Percentiles rank a stretch among this genome's conserved stretches.
Conservation (phyloP, 495 filamentous ascomycete genomes). For the Glutinoglossum americanum region DNA sequence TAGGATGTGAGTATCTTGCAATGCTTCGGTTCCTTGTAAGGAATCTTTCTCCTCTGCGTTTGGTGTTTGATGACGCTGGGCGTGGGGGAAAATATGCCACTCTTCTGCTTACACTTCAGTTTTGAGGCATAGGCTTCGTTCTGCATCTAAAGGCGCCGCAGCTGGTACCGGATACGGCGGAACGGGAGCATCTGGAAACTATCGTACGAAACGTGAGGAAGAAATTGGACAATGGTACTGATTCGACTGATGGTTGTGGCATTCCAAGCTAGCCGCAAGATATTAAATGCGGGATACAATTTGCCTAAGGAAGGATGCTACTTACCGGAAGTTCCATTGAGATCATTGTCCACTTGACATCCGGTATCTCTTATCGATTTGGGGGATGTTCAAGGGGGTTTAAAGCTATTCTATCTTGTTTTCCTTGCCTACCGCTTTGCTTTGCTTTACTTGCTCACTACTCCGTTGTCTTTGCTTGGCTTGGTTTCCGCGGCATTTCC, state of each 20-base stretch:
- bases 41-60: slow-evolving; percentile 71
- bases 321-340: background rate
- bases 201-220: slow-evolving; percentile 58
- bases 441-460: background rate
- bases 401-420: background rate
- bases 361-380: background rate
- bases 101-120: slow-evolving; percentile 23
- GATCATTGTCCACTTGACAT: background rate
- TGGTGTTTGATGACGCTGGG: slow-evolving; percentile 59
- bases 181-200: slow-evolving; percentile 35
- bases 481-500: background rate
- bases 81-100: slow-evolving; percentile 28
- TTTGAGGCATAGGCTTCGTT: slow-evolving; percentile 85
- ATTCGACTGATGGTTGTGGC: slow-evolving; percentile 15
- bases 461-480: background rate
- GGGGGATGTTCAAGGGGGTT: background rate
- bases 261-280: background rate
- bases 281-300: background rate
- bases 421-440: background rate
- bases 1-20: slow-evolving; percentile 90
- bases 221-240: slow-evolving; percentile 39
- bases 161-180: slow-evolving; percentile 24
- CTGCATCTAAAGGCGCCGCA: slow-evolving; percentile 72
- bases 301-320: background rate
- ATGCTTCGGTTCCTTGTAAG: slow-evolving; percentile 78